These are phyloP conservation scores for Celoporthe dispersa DNA, from an alignment of 2,329 filamentous ascomycete genomes.

Conservation along the genomic window DNA sequence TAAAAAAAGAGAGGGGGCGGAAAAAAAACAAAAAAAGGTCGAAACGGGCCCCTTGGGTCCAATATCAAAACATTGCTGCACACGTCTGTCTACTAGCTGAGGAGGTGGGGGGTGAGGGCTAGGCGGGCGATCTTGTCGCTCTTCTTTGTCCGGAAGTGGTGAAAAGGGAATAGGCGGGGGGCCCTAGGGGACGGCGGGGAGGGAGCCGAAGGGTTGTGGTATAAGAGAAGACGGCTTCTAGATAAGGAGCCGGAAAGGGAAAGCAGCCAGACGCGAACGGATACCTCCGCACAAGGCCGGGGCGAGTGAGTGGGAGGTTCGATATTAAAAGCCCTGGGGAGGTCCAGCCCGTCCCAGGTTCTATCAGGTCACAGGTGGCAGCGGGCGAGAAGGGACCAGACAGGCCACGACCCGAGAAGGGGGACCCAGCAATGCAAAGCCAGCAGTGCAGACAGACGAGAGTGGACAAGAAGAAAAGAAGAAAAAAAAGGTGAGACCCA, in stretches of 20 bases:
- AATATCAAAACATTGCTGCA: conserved; percentile 22
- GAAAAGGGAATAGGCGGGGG: conserved; percentile 13
- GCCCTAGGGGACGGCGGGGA: background rate
- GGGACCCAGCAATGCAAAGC: background rate
- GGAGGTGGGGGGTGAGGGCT: background rate
- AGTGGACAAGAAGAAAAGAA: no score
- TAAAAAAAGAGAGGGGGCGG: no score
- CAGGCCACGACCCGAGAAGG: background rate
- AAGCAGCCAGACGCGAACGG: conserved; percentile 7
- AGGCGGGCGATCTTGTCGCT: background rate
- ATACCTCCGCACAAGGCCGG: no score
- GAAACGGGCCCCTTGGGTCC: background rate
- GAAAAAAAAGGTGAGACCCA: conserved; percentile 5
- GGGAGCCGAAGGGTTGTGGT: background rate
- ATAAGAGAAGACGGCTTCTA: conserved; percentile 8
- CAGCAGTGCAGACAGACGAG: background rate
- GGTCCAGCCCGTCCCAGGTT: background rate
- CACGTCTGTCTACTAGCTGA: background rate
- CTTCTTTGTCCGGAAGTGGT: conserved; percentile 13
- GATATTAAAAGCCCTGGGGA: background rate
- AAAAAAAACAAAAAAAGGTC: background rate
- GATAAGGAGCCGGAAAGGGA: conserved; percentile 10
- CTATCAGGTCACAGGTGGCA: background rate
- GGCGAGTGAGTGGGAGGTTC: background rate
- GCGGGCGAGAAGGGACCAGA: conserved; percentile 3